These are phyloP conservation scores for Colletotrichum somersetense DNA, from an alignment of 2,329 filamentous ascomycete genomes.

Conservation along the genomic window DNA sequence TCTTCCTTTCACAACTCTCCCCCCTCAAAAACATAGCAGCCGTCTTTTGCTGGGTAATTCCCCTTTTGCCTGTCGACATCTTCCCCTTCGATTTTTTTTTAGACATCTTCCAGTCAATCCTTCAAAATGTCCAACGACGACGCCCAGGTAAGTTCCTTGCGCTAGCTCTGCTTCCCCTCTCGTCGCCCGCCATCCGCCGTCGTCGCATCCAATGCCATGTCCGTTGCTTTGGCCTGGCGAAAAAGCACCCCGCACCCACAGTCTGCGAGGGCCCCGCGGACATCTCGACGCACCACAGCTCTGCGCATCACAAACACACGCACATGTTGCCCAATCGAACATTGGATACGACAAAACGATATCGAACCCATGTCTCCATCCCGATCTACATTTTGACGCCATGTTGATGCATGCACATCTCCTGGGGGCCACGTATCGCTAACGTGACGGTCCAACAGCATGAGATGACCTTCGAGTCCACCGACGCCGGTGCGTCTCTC, in stretches of 20 bases:
- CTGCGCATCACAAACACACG: constrained; percentile 28
- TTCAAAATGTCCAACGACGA: constrained; percentile 69
- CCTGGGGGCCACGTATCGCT: neutral
- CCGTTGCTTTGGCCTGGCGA: constrained; percentile 45
- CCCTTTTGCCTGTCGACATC: constrained; percentile 45
- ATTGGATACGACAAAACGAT: constrained; percentile 14
- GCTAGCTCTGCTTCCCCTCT: constrained; percentile 36
- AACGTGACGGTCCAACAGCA: constrained; percentile 60
- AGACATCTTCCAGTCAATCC: constrained; percentile 51
- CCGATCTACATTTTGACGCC: neutral
- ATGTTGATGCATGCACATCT: constrained; percentile 5
- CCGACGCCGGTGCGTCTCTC: constrained; percentile 93
- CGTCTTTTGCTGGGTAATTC: constrained; percentile 39
- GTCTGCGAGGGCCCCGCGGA: constrained; percentile 46
- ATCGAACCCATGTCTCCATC: constrained; percentile 6
- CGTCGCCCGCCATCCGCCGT: constrained; percentile 37
- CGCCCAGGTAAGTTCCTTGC: constrained; percentile 60
- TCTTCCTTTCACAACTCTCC: constrained; percentile 42
- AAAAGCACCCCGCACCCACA: constrained; percentile 60
- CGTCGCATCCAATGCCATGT: constrained; percentile 47
- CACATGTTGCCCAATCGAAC: constrained; percentile 13
- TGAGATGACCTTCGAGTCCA: constrained; percentile 85
- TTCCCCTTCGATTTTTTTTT: constrained; percentile 44
- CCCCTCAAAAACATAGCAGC: constrained; percentile 38
- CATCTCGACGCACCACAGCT: constrained; percentile 38